Base-by-base conservation (phyloP, 148 eudicot genomes). In the Persicaria maculosa region DNA sequence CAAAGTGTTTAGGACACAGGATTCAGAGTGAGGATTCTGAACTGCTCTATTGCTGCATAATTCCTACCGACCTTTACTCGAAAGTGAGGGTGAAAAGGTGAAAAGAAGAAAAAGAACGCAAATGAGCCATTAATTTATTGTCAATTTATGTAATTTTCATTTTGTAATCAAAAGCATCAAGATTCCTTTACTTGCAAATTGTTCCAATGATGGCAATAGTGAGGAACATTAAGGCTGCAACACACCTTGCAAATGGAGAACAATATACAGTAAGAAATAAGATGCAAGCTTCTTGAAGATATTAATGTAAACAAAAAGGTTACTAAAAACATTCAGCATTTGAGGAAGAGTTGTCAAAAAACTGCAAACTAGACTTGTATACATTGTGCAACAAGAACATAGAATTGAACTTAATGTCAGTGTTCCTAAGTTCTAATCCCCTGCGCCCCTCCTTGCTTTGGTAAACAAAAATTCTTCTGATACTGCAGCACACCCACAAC, bases 311-410 rank as follows among this genome's bases (percentile, higher is more conserved):
- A 48, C 3, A 48, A 48, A 48, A 48, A 48, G 16, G 59, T 0
- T 20, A 54, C 16, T 16, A 20, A 7, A 54, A 48, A 11, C 9
- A 54, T 15, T 54, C 59, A 54, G 8, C 59, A 15, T 54, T 54
- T 1, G 9, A 48, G 52, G 12, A 12, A 12, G 9, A 48, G 52
- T 48, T 8, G 12, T 9, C 9, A 48, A 48, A 17, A 55, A 8
- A 55, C 20, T n/a, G 3, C 65, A 59, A 20, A 19, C 65, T 22
- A 59, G 5, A 59, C 40, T 22, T 20, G 40, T 22, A 59, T 31
- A 16, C 44, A 62, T 25, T 62, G 68, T 62, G 68, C 44, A 25
- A 7, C 61, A 57, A 62, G 44, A 62, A 31, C 68, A 62, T 62
- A 25, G 65, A 59, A 22, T 14, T 15, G 5, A 17, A 54, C 9